These are phyloP conservation scores for Pseudopithomyces maydicus DNA, from an alignment of 2,329 filamentous ascomycete genomes.

Conservation along the genomic window DNA sequence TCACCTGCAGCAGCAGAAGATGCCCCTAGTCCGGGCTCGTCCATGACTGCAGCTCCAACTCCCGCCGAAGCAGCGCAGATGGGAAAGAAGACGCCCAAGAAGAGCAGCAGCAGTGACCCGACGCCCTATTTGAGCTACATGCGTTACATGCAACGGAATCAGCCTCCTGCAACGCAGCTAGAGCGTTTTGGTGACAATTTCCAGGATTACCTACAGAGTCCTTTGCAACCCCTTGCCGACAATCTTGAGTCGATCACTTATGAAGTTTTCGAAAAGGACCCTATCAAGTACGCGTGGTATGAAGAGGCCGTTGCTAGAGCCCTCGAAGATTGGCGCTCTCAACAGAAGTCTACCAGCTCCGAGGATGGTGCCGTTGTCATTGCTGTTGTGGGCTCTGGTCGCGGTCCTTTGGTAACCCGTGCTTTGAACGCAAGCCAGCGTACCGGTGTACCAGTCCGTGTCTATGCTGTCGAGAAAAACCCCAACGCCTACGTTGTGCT, in stretches of 20 bases:
- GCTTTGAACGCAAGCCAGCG: conserved; percentile 78
- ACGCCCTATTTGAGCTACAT: conserved; percentile 79
- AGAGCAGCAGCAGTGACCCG: conserved; percentile 57
- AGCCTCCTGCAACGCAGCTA: conserved; percentile 67
- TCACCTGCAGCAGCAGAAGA: conserved; percentile 52
- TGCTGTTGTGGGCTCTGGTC: conserved; percentile 89
- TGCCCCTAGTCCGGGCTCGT: conserved; percentile 34
- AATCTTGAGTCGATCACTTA: conserved; percentile 98
- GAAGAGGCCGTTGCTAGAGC: conserved; percentile 83
- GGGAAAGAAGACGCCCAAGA: conserved; percentile 46
- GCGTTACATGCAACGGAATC: conserved; percentile 80
- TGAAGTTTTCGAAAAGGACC: conserved; percentile 97
- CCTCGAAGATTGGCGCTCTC: conserved; percentile 75
- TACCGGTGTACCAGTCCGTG: conserved; percentile 77
- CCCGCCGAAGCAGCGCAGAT: conserved; percentile 67
- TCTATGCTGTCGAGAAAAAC: conserved; percentile 97
- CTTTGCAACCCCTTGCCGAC: conserved; percentile 90
- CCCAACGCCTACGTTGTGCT: conserved; percentile 95
- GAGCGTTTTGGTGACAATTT: conserved; percentile 73
- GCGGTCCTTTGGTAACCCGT: conserved; percentile 88
- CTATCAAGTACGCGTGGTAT: conserved; percentile 97
- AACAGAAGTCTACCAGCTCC: conserved; percentile 75
- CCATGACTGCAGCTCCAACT: conserved; percentile 57
- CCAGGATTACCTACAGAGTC: conserved; percentile 95
- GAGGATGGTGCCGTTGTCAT: conserved; percentile 76